A percentile compares a stretch with the other conserved stretches of the same genome.
Evolutionary conservation across 2,329 filamentous ascomycete genomes (phyloP).

Genomic region (Paecilomyces variotii): DNA sequence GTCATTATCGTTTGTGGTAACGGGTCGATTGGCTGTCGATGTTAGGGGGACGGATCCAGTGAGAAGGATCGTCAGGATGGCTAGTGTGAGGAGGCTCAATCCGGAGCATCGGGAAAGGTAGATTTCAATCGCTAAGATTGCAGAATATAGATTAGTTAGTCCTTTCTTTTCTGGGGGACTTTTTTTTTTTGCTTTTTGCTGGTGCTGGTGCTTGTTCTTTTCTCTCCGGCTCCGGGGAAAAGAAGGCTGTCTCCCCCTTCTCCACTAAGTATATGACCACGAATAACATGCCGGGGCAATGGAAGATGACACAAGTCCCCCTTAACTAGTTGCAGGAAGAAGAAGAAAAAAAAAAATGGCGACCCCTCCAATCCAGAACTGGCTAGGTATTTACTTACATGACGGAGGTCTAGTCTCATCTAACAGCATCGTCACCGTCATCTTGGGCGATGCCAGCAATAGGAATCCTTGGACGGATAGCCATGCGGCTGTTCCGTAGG

Average conservation of each 20-base stretch:
- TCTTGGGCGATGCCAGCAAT: conserved; percentile 51
- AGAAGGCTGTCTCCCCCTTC: neutral
- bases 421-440: conserved; percentile 53
- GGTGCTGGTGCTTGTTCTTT: too few relatives aligned
- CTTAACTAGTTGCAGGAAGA: too few relatives aligned
- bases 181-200: too few relatives aligned
- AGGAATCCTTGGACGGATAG: conserved; percentile 41
- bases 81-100: conserved; percentile 58
- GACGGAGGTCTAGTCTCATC: conserved; percentile 49
- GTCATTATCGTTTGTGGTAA: conserved; percentile 36
- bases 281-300: too few relatives aligned
- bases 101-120: conserved; percentile 69
- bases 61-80: conserved; percentile 56
- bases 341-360: too few relatives aligned
- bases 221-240: too few relatives aligned
- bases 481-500: conserved; percentile 38
- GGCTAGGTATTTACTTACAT: conserved; percentile 35
- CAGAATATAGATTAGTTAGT: conserved; percentile 5
- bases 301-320: too few relatives aligned
- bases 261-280: too few relatives aligned
- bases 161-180: neutral
- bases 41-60: conserved; percentile 63
- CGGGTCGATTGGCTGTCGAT: conserved; percentile 35
- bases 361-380: neutral
- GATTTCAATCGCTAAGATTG: conserved; percentile 50